Percentiles rank a stretch among this genome's conserved stretches.
phyloP scores from a whole-genome alignment of 1,139 yeast genomes.

The Yamadazyma siamensis region DNA sequence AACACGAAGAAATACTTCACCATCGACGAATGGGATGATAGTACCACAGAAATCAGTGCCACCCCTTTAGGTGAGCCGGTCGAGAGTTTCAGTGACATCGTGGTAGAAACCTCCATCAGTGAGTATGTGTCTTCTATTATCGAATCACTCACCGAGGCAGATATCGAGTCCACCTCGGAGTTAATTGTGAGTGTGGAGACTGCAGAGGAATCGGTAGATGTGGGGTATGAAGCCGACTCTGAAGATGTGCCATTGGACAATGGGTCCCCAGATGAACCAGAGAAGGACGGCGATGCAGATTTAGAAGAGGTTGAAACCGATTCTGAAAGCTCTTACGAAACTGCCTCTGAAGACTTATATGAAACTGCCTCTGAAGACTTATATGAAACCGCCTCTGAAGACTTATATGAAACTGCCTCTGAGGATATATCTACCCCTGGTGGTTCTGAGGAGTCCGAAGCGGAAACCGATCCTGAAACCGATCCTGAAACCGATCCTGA shows the following conservation, averaged over 20 bases:
- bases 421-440: slow-evolving; percentile 6
- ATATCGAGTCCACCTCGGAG: no score
- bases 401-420: slow-evolving; percentile 4
- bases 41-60: slow-evolving; percentile 1
- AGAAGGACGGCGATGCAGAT: slow-evolving; percentile 7
- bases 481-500: slow-evolving; percentile 7
- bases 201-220: no score
- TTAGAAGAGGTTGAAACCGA: slow-evolving; percentile 6
- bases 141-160: no score
- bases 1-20: slow-evolving; percentile 22
- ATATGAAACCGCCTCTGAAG: slow-evolving; percentile 2
- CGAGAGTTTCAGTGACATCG: slow-evolving; percentile 11
- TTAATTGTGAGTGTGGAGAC: no score
- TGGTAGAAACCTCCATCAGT: slow-evolving; percentile 15
- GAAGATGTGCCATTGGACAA: slow-evolving; percentile 8
- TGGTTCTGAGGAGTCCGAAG: slow-evolving; percentile 2
- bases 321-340: slow-evolving; percentile 1
- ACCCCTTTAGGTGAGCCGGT: slow-evolving; percentile 10
- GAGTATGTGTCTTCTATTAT: slow-evolving; percentile 3
- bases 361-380: slow-evolving; percentile 4
- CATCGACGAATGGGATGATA: slow-evolving; percentile 24
- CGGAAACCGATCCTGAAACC: slow-evolving; percentile 6
- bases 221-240: no score
- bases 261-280: slow-evolving; percentile 1
- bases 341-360: slow-evolving; percentile 5